A percentile compares a stretch with the other conserved stretches of the same genome.
phyloP scores from a whole-genome alignment of 2,329 filamentous ascomycete species.

The Botryosphaeria dothidea region DNA sequence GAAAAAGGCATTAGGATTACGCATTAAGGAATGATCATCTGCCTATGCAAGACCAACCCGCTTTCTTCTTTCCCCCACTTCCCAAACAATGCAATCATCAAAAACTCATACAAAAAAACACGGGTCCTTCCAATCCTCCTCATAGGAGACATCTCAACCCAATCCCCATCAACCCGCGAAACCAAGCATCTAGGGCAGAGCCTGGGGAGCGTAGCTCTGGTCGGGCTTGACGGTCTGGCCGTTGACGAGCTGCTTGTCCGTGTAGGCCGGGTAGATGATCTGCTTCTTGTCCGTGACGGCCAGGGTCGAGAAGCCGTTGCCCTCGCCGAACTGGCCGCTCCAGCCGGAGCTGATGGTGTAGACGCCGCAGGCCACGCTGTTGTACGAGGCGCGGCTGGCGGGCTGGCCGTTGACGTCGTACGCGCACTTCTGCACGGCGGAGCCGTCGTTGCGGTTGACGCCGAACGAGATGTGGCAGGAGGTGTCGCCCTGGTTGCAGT shows the following conservation, averaged over 20 bases:
- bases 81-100: too few relatives aligned
- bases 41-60: too few relatives aligned
- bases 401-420: constrained; percentile 10
- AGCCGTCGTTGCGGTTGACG: constrained; percentile 3
- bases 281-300: constrained; percentile 2
- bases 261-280: constrained; percentile 16
- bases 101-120: too few relatives aligned
- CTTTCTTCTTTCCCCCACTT: too few relatives aligned
- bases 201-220: constrained; percentile 15
- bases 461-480: constrained; percentile 14
- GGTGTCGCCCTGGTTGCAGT: constrained; percentile 1
- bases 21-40: too few relatives aligned
- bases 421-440: not conserved
- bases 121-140: too few relatives aligned
- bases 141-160: too few relatives aligned
- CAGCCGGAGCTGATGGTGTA: constrained; percentile 9
- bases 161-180: not conserved
- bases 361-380: constrained; percentile 7
- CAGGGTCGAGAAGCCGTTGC: constrained; percentile 11
- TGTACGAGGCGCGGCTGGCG: not conserved
- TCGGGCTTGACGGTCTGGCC: constrained; percentile 9
- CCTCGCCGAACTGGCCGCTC: constrained; percentile 15
- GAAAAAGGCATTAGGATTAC: too few relatives aligned
- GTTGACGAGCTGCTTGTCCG: constrained; percentile 14
- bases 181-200: not conserved